These are phyloP conservation scores for Russula sp. DNA, from an alignment of 768 basidiomycete species.

Conservation along the genomic window DNA sequence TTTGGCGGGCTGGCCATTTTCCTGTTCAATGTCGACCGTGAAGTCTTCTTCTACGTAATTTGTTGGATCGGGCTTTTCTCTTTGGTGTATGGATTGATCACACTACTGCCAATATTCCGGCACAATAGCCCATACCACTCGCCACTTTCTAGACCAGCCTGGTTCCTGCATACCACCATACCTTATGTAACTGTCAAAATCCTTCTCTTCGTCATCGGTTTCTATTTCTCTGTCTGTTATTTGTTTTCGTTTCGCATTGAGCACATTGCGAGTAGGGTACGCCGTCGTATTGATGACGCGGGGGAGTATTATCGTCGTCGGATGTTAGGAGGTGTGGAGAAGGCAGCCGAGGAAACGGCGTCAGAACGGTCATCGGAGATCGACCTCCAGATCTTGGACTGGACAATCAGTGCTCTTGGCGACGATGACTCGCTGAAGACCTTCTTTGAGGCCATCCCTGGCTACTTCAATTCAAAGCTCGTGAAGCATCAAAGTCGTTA, in stretches of 20 bases:
- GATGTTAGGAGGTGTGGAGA: background rate
- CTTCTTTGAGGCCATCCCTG: slow-evolving; percentile 9
- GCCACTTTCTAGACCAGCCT: background rate
- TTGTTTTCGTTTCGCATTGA: no score
- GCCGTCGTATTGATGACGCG: no score
- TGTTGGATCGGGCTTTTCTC: background rate
- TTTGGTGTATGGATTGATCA: background rate
- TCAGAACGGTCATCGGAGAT: background rate
- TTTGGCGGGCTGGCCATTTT: background rate
- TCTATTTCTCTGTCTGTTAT: no score
- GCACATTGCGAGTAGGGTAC: no score
- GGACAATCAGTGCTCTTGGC: background rate
- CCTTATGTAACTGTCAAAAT: background rate
- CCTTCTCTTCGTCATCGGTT: no score
- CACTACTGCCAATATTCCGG: background rate
- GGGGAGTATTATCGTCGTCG: background rate
- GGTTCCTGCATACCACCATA: background rate
- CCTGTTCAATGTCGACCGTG: background rate
- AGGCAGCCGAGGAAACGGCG: background rate
- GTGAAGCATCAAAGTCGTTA: no score
- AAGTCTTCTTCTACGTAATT: background rate
- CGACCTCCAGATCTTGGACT: background rate
- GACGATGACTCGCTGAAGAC: background rate
- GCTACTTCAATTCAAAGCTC: background rate
- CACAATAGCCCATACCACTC: background rate